A percentile compares a stretch with the other conserved stretches of the same genome.
Evolutionary conservation across 176 grass and related monocot genomes (phyloP).

Genomic region (Microstegium vimineum): DNA sequence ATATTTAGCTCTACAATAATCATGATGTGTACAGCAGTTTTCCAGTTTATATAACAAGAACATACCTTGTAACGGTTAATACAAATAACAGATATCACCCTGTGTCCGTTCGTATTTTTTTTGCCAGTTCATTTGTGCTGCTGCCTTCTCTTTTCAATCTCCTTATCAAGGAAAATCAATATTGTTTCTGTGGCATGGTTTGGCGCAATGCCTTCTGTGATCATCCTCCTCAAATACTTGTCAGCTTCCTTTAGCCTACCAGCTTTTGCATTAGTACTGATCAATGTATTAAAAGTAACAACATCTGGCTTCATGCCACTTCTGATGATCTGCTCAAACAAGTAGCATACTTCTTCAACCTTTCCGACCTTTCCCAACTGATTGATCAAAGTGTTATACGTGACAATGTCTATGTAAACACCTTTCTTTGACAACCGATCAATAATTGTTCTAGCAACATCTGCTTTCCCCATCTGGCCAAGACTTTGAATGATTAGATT

Average conservation of each 20-base stretch:
- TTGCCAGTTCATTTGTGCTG: slow-evolving; percentile 19
- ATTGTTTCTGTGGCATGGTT: slow-evolving; percentile 86
- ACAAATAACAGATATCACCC: background rate
- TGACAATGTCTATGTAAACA: slow-evolving; percentile 85
- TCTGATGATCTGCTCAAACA: slow-evolving; percentile 69
- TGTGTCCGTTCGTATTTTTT: background rate
- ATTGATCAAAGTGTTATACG: slow-evolving; percentile 96
- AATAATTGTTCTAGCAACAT: slow-evolving; percentile 67
- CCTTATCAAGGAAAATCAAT: slow-evolving; percentile 77
- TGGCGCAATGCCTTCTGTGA: slow-evolving; percentile 71
- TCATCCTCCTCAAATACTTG: slow-evolving; percentile 87
- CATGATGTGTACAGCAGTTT: background rate
- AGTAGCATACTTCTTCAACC: slow-evolving; percentile 59
- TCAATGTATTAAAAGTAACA: slow-evolving; percentile 92
- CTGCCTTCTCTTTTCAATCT: slow-evolving; percentile 68
- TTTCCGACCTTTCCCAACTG: slow-evolving; percentile 67
- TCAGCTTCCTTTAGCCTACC: slow-evolving; percentile 83
- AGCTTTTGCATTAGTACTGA: slow-evolving; percentile 81
- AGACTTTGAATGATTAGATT: slow-evolving; percentile 88
- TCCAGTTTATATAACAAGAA: background rate
- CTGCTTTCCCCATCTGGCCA: slow-evolving; percentile 69
- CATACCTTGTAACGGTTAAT: background rate
- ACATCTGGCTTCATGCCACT: slow-evolving; percentile 84
- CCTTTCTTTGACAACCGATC: slow-evolving; percentile 69
- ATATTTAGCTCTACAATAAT: background rate